Evolutionary conservation across 305 asterid genomes (phyloP), one percentile per base, ranked within the genome.

Genomic region (Fraxinus xanthoxyloides): DNA sequence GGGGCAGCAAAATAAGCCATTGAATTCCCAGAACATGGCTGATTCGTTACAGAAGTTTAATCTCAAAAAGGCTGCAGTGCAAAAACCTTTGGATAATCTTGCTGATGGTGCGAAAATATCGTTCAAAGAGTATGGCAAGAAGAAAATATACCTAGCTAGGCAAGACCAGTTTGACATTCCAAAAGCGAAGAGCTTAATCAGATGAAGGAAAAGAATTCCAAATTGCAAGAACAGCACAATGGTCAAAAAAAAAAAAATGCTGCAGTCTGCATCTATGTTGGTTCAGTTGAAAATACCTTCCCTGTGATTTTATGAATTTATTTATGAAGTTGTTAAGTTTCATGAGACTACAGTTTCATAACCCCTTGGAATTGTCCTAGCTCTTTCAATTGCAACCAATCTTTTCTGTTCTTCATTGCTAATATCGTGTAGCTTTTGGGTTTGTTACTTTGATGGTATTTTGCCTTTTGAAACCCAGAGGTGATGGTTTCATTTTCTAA

Each of bases 131-230:
- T 96, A 94, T 79, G 99, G 98, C 17, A 96, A 96, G 90, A 98
- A 94, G 93, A 96, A 96, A 84, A 88, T 96, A 79, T 96, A 93
- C 85, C 79, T 96, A 81, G 99, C 98, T 70, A 87, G 90, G 86
- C 98, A 96, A 87, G 99, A 96, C 85, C 99, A 96, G 90, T 96
- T 94, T 74, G 89, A 92, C 69, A 96, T 96, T 89, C 98, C 97
- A 12, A 92, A 96, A 78, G 86, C 12, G 97, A 96, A 75, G 98
- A 96, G 91, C 98, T 95, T 81, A 90, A 83, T 84, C 90, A 82
- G 81, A 96, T 96, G 98, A 94, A 96, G 83, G 93, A 92, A 85
- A 90, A 89, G 72, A 96, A 93, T 81, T 80, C 91, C 36, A 92
- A 90, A 83, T 87, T 93, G 79, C 98, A 94, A 86, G 95, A 92